phyloP scores from a whole-genome alignment of 495 filamentous ascomycete species.

The Penicilliopsis zonata region DNA sequence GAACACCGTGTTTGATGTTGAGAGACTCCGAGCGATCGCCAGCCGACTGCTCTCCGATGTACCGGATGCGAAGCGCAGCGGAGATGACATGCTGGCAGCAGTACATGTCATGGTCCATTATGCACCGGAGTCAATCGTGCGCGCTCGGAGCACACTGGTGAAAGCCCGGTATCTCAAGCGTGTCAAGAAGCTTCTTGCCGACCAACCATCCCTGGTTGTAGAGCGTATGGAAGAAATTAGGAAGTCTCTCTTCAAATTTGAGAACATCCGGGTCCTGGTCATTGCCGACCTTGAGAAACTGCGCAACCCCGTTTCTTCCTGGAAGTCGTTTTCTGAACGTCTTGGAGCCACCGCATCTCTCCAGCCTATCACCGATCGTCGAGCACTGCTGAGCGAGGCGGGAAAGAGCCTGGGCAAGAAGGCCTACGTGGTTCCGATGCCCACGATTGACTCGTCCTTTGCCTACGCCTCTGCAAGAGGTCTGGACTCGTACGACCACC shows the following conservation, averaged over 20 bases:
- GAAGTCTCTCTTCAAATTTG: constrained; percentile 57
- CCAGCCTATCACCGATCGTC: constrained; percentile 44
- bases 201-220: constrained; percentile 59
- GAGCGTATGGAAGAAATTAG: constrained; percentile 65
- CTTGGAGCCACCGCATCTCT: constrained; percentile 36
- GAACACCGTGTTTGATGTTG: constrained; percentile 73
- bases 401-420: constrained; percentile 61
- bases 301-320: constrained; percentile 65
- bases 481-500: constrained; percentile 61
- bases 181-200: constrained; percentile 62
- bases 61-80: constrained; percentile 83
- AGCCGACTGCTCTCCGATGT: constrained; percentile 83
- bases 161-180: constrained; percentile 82
- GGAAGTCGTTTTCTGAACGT: constrained; percentile 51
- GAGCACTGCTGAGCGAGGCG: constrained; percentile 53
- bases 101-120: constrained; percentile 74
- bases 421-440: constrained; percentile 77
- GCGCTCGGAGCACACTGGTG: constrained; percentile 71
- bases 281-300: constrained; percentile 73
- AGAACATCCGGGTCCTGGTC: constrained; percentile 76
- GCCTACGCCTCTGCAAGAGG: constrained; percentile 63
- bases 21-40: constrained; percentile 72
- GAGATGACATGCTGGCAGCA: constrained; percentile 53
- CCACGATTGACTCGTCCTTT: constrained; percentile 88
- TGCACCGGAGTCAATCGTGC: constrained; percentile 55